Base-by-base conservation (phyloP, 2,329 filamentous ascomycete genomes). In the Helminthosporium solani region DNA sequence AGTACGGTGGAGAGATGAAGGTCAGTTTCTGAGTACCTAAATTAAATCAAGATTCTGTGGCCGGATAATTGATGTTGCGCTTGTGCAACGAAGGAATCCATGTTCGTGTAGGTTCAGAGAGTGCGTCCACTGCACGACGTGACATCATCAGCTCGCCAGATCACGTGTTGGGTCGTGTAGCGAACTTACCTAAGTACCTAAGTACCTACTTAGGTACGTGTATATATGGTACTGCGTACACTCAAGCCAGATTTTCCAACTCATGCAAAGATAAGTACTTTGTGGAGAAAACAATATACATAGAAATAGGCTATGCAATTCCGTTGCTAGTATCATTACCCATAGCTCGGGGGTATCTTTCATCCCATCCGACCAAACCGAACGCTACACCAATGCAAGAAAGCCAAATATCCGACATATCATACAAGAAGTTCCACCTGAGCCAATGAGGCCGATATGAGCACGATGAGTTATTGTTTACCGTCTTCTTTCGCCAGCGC, bases 401-500 rank as follows among this genome's bases (percentile, higher is more conserved):
- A 38, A 31, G 36, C 33, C 42, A 15, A 30, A 33, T n/a, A n/a
- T n/a, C 12, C 11, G 11, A 11, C 4, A 23, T 54, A 51, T 47
- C 49, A 44, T 50, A 49, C 49, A 47, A 46, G 18, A 43, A 47
- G 35, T 37, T n/a, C n/a, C n/a, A n/a, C n/a, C 36, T 49, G 25
- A 1, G 18, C 33, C 27, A 31, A 11, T 42, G 47, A 42, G 36
- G 33, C 44, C 49, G 46, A 49, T 16, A 12, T n/a, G 12, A 27
- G 15, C 23, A 21, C 18, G 15, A 28, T n/a, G 16, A n/a, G 9
- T 15, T 6, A 33, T 20, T 38, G 19, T 46, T 58, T 61, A 6
- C 63, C 70, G 39, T 73, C 71, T 50, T 73, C 72, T 44, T 68
- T 70, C 21, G 77, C 75, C 27, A 78, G 62, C 14, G 86, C 86